phyloP scores from a whole-genome alignment of 495 filamentous ascomycete genomes.

The Xylaria nigripes region DNA sequence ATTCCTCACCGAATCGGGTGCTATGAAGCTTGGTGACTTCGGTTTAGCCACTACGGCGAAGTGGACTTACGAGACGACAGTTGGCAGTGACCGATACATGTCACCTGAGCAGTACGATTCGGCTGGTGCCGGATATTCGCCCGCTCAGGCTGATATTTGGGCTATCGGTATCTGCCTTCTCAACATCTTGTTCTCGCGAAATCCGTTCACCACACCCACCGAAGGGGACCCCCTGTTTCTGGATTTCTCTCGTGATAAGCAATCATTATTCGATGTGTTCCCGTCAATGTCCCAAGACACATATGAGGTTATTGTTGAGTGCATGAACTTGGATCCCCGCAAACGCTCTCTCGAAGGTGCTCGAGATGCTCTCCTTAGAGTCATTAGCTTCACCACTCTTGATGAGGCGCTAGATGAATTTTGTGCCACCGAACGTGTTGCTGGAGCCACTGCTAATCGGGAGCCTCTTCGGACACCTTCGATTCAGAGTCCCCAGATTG shows the following conservation, averaged over 20 bases:
- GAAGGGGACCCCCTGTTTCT: slow-evolving; percentile 81
- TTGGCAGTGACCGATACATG: slow-evolving; percentile 98
- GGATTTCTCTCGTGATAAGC: slow-evolving; percentile 84
- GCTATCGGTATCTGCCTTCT: slow-evolving; percentile 87
- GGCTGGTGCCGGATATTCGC: slow-evolving; percentile 74
- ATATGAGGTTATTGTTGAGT: slow-evolving; percentile 81
- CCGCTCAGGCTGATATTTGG: slow-evolving; percentile 92
- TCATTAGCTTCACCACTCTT: slow-evolving; percentile 79
- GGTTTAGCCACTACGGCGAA: slow-evolving; percentile 78
- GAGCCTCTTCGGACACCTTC: slow-evolving; percentile 95
- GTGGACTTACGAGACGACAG: slow-evolving; percentile 84
- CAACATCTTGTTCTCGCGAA: slow-evolving; percentile 91
- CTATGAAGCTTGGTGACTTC: slow-evolving; percentile 95
- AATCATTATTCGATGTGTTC: slow-evolving; percentile 96
- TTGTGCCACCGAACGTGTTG: slow-evolving; percentile 66
- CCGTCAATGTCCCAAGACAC: slow-evolving; percentile 97
- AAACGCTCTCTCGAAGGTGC: slow-evolving; percentile 76
- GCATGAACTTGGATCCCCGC: slow-evolving; percentile 79
- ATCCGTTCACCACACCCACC: slow-evolving; percentile 83
- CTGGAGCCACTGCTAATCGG: slow-evolving; percentile 75
- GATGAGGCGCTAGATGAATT: slow-evolving; percentile 91
- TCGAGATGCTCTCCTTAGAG: slow-evolving; percentile 65
- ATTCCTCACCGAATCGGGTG: slow-evolving; percentile 76
- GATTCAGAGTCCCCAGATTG: slow-evolving; percentile 77
- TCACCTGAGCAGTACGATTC: slow-evolving; percentile 96